Conservation (phyloP, 202 grass and related monocot species). For the Schoenoplectus triqueter region DNA sequence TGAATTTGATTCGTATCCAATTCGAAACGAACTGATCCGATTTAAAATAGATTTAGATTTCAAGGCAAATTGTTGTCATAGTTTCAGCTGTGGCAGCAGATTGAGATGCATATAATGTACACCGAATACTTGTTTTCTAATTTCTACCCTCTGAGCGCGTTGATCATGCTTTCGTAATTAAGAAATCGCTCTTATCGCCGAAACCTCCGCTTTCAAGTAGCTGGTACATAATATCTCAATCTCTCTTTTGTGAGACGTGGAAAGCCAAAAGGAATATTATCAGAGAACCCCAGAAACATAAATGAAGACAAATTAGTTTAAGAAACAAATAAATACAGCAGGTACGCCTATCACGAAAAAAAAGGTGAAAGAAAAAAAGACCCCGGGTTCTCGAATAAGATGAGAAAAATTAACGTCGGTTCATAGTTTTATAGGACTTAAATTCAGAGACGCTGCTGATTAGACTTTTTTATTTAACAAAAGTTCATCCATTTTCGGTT, state of each 20-base stretch:
- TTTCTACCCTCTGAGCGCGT: background rate
- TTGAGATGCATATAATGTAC: too few relatives aligned
- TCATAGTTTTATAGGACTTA: background rate
- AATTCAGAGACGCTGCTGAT: conserved; percentile 18
- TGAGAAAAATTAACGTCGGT: background rate
- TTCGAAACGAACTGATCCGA: too few relatives aligned
- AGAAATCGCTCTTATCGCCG: background rate
- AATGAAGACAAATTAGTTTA: background rate
- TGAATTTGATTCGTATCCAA: too few relatives aligned
- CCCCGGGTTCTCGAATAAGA: background rate
- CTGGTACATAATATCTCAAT: background rate
- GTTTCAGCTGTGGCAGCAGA: too few relatives aligned
- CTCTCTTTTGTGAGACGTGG: background rate
- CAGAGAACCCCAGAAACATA: background rate
- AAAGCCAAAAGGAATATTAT: background rate
- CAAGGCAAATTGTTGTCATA: too few relatives aligned
- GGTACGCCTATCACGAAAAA: background rate
- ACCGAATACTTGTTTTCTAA: background rate
- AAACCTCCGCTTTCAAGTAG: background rate
- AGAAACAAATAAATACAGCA: background rate
- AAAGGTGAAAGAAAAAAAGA: background rate
- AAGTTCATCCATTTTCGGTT: conserved; percentile 6
- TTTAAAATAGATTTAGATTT: too few relatives aligned
- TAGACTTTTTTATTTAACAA: conserved; percentile 40
- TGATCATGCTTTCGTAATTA: background rate